Percentiles rank a stretch among this genome's conserved stretches.
These are phyloP conservation scores for Umbelopsis sp. DNA, from an alignment of 192 early-diverging fungal genomes.

Conservation along the genomic window DNA sequence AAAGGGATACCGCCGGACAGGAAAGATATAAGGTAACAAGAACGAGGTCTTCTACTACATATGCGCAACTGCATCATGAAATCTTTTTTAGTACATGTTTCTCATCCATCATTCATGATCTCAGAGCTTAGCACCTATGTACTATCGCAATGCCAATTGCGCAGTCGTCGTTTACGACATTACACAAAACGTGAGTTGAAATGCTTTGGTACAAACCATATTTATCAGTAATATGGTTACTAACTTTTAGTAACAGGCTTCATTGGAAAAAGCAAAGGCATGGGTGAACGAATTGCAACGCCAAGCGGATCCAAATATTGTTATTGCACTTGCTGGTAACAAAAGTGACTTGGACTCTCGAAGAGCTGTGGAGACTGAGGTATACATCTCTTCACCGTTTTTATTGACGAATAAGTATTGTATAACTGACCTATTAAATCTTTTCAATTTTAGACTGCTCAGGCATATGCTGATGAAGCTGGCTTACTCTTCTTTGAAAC, in stretches of 20 bases:
- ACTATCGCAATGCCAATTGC: slow-evolving; percentile 72
- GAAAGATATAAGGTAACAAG: slow-evolving; percentile 64
- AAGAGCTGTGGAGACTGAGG: slow-evolving; percentile 69
- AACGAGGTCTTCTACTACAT: not conserved
- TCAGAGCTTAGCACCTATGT: slow-evolving; percentile 74
- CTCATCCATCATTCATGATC: not conserved
- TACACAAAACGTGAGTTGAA: slow-evolving; percentile 63
- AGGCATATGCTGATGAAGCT: slow-evolving; percentile 65
- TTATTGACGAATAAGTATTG: too few relatives aligned
- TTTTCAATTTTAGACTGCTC: slow-evolving; percentile 47
- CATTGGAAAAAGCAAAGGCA: slow-evolving; percentile 69
- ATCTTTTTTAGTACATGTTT: not conserved
- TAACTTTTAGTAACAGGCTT: slow-evolving; percentile 42
- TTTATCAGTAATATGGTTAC: not conserved
- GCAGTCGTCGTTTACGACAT: slow-evolving; percentile 77
- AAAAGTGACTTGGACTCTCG: slow-evolving; percentile 66
- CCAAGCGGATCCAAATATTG: slow-evolving; percentile 72
- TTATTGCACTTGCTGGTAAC: slow-evolving; percentile 74
- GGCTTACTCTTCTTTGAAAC: slow-evolving; percentile 71
- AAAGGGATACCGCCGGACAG: slow-evolving; percentile 74
- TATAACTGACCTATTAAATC: too few relatives aligned
- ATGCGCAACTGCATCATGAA: not conserved
- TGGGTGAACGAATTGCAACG: slow-evolving; percentile 78
- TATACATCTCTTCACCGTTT: slow-evolving; percentile 15
- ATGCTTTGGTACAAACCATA: not conserved